A percentile compares a stretch with the other conserved stretches of the same genome.
These are phyloP conservation scores for Fusarium siculi DNA, from an alignment of 2,329 filamentous ascomycete genomes.

Conservation along the genomic window DNA sequence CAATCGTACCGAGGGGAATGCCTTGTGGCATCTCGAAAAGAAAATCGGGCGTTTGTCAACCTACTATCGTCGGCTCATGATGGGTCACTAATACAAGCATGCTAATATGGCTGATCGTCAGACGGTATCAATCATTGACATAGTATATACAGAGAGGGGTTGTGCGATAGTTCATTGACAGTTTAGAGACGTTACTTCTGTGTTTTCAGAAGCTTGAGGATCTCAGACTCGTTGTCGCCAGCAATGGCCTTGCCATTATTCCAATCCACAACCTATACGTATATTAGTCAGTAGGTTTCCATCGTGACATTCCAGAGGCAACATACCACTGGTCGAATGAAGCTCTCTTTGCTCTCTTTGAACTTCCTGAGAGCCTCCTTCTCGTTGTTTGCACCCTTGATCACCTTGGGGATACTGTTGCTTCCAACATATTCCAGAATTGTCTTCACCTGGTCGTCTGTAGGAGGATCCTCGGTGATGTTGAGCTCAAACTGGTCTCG, in stretches of 20 bases:
- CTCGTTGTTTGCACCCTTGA: constrained; percentile 78
- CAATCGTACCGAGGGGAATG: neutral
- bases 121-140: neutral
- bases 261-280: constrained; percentile 81
- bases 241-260: constrained; percentile 84
- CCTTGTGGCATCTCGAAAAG: too few species aligned
- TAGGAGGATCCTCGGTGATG: constrained; percentile 83
- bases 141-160: constrained; percentile 27
- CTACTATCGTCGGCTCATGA: neutral
- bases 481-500: constrained; percentile 86
- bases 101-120: constrained; percentile 11
- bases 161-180: constrained; percentile 29
- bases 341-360: constrained; percentile 73
- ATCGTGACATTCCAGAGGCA: neutral
- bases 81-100: constrained; percentile 2
- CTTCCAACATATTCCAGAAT: constrained; percentile 85
- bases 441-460: constrained; percentile 81
- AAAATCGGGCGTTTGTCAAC: neutral
- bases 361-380: constrained; percentile 84
- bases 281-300: constrained; percentile 3
- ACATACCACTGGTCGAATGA: constrained; percentile 81
- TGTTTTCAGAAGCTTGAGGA: constrained; percentile 80
- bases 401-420: constrained; percentile 67
- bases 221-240: constrained; percentile 87
- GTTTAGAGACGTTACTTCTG: constrained; percentile 50